These are phyloP conservation scores for Trichoderma sp. DNA, from an alignment of 2,329 filamentous ascomycete genomes.

Conservation along the genomic window DNA sequence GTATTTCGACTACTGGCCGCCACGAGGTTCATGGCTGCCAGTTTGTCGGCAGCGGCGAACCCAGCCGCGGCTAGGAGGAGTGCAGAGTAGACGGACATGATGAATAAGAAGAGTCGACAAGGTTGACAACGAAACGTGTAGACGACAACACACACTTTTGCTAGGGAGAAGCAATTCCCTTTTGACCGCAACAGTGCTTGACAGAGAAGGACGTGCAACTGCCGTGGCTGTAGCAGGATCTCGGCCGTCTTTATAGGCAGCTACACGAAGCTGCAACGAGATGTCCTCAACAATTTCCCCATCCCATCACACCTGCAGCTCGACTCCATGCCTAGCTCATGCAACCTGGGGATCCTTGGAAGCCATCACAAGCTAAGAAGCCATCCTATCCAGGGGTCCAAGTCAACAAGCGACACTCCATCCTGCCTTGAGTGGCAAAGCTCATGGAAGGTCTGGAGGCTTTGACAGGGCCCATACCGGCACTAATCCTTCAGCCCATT, in stretches of 20 bases:
- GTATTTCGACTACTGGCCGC: slow-evolving; percentile 26
- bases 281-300: slow-evolving; percentile 4
- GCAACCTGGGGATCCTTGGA: slow-evolving; percentile 1
- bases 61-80: slow-evolving; percentile 36
- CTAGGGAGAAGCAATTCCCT: not conserved
- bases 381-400: slow-evolving; percentile 14
- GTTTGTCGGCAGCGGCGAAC: slow-evolving; percentile 32
- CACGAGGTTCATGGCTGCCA: slow-evolving; percentile 17
- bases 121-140: not conserved
- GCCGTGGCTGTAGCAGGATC: not conserved
- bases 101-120: slow-evolving; percentile 27
- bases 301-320: not conserved
- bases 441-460: not conserved
- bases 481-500: slow-evolving; percentile 26
- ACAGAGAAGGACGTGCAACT: not conserved
- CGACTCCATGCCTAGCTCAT: not conserved
- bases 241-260: slow-evolving; percentile 6
- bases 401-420: slow-evolving; percentile 1
- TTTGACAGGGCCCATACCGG: slow-evolving; percentile 11
- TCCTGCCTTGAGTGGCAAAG: slow-evolving; percentile 11
- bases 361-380: slow-evolving; percentile 24
- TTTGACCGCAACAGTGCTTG: not conserved
- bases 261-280: not conserved
- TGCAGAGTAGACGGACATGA: slow-evolving; percentile 35
- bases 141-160: not conserved